Evolutionary conservation across 2,329 filamentous ascomycete species (phyloP).

Genomic region (Bipolaris sorokiniana): DNA sequence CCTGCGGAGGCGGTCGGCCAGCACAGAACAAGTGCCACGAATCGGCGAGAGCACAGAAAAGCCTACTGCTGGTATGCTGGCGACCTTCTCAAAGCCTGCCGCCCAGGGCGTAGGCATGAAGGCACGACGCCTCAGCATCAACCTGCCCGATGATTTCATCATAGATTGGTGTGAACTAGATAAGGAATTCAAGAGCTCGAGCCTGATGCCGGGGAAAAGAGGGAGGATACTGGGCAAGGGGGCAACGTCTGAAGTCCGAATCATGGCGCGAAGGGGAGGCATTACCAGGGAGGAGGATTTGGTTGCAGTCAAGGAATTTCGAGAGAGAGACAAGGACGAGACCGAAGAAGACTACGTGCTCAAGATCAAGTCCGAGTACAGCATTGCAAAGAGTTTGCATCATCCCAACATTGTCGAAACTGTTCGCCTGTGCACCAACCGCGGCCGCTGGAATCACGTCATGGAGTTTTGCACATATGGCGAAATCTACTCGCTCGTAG

Average conservation of each 20-base stretch:
- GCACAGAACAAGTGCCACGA: slow-evolving; percentile 44
- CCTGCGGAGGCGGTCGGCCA: slow-evolving; percentile 45
- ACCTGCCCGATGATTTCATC: slow-evolving; percentile 74
- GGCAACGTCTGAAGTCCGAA: slow-evolving; percentile 78
- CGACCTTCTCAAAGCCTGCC: slow-evolving; percentile 55
- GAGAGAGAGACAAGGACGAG: slow-evolving; percentile 72
- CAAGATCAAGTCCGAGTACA: slow-evolving; percentile 91
- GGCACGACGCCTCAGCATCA: slow-evolving; percentile 76
- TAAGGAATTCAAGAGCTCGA: slow-evolving; percentile 69
- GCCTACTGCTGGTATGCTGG: slow-evolving; percentile 42
- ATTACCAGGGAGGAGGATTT: slow-evolving; percentile 64
- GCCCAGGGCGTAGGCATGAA: slow-evolving; percentile 77
- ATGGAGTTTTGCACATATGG: slow-evolving; percentile 91
- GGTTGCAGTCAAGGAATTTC: slow-evolving; percentile 88
- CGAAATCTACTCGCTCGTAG: slow-evolving; percentile 77
- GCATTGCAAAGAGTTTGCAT: slow-evolving; percentile 81
- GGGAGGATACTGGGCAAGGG: slow-evolving; percentile 81
- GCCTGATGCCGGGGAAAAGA: slow-evolving; percentile 72
- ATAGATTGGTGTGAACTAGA: slow-evolving; percentile 73
- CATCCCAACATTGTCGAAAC: slow-evolving; percentile 90
- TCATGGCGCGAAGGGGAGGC: slow-evolving; percentile 76
- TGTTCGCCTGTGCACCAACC: slow-evolving; percentile 73
- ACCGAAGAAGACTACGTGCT: slow-evolving; percentile 77
- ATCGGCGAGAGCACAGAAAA: slow-evolving; percentile 31
- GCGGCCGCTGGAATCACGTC: slow-evolving; percentile 83